A percentile compares a stretch with the other conserved stretches of the same genome.
Conservation (phyloP, 495 filamentous ascomycete genomes). For the Penicillium cataractarum region DNA sequence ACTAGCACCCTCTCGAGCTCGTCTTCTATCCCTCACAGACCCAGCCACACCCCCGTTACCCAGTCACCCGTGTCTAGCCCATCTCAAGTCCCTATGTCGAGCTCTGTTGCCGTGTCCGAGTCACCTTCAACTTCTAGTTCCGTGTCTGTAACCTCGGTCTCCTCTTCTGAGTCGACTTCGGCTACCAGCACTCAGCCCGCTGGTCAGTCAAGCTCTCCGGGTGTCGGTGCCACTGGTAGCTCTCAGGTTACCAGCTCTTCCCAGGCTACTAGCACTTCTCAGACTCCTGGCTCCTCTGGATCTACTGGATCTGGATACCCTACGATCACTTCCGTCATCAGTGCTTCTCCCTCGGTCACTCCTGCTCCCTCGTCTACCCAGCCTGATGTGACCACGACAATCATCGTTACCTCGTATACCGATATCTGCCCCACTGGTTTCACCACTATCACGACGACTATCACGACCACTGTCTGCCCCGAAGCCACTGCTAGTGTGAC, state of each 20-base stretch:
- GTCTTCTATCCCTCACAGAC: not conserved
- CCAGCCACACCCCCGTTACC: not conserved
- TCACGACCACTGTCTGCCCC: conserved; percentile 45
- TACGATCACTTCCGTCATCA: conserved; percentile 30
- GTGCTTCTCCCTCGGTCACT: conserved; percentile 48
- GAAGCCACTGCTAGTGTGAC: conserved; percentile 28
- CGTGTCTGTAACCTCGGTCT: not conserved
- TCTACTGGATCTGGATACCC: conserved; percentile 16
- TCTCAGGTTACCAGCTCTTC: conserved; percentile 8
- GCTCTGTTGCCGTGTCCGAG: not conserved
- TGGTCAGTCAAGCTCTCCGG: not conserved
- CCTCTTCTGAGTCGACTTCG: not conserved
- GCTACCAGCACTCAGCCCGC: not conserved
- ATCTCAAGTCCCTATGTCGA: not conserved
- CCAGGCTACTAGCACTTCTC: too few relatives aligned
- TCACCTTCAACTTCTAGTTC: not conserved
- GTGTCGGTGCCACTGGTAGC: conserved; percentile 1
- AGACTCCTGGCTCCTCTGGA: not conserved
- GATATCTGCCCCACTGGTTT: conserved; percentile 51
- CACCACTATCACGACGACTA: conserved; percentile 46
- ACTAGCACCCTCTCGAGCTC: not conserved
- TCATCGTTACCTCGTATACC: conserved; percentile 48
- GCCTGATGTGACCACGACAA: conserved; percentile 36
- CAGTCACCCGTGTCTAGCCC: not conserved
- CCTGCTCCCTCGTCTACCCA: conserved; percentile 39